Evolutionary conservation across 768 basidiomycete genomes (phyloP), one percentile per base, ranked within the genome.

Genomic region (Mrakia frigida): DNA sequence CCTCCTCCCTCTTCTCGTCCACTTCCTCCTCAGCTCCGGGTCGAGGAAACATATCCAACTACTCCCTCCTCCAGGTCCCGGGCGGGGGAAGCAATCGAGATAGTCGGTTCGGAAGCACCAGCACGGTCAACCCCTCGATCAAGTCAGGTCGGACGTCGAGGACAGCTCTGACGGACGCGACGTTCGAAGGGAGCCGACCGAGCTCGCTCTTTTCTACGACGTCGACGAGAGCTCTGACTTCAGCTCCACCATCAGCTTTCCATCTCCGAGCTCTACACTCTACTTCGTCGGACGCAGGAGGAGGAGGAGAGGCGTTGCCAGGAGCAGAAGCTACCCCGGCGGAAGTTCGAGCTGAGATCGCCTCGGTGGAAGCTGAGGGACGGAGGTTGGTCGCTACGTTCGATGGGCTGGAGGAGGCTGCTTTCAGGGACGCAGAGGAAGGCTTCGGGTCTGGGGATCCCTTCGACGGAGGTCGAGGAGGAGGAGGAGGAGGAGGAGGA

Each of bases 351-450:
- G 13, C 3, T 2, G 74, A 75, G 68, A 68, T 75, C 35, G 65
- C 35, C 6, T 59, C 39, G 50, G 74, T 75, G 52, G 74, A 75
- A 28, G 74, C 74, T 13, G 74, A 75, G 23, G 74, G 74, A n/a
- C n/a, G 37, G 69, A n/a, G 74, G 23, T 68, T 75, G 28, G 41
- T 75, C 39, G 74, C 50, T 21, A 52, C 65, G 6, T 75, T 75
- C n/a, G 69, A 75, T 3, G 74, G 67, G n/a, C 67, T 75, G 16
- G 52, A 56, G 50, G 52, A 61, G 6, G 65, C 65, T 23, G 65
- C 65, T 1, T 39, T 68, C 37, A 35, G 65, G 18, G 65, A 68
- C 9, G 35, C 65, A 0, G 63, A 67, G 14, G 67, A 43, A 56
- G 56, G 56, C 25, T 56, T 56, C 14, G 46, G 50, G 9, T 25